A percentile compares a stretch with the other conserved stretches of the same genome.
Evolutionary conservation across 2,329 filamentous ascomycete genomes (phyloP).

Genomic region (Colletotrichum ledebouriae): DNA sequence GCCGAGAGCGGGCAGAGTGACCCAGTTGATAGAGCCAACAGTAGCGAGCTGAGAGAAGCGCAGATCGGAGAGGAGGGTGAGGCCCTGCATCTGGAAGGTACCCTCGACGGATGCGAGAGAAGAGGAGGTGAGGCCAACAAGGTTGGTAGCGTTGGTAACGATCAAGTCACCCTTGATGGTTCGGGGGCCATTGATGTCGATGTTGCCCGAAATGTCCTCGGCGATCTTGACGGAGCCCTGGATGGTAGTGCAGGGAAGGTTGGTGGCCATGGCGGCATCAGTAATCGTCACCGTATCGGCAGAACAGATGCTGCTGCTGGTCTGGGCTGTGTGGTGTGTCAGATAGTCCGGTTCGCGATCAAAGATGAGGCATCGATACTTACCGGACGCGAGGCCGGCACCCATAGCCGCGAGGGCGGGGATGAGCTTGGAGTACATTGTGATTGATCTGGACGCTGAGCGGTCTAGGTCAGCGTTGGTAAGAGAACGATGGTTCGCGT

Average conservation of each 20-base stretch:
- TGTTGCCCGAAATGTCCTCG: slow-evolving; percentile 64
- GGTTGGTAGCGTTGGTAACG: slow-evolving; percentile 68
- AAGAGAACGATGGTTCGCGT: neutral
- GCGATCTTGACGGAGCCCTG: slow-evolving; percentile 77
- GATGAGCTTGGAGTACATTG: slow-evolving; percentile 61
- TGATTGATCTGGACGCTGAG: slow-evolving; percentile 47
- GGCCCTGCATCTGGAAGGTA: slow-evolving; percentile 76
- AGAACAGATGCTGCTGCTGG: slow-evolving; percentile 49
- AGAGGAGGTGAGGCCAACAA: slow-evolving; percentile 74
- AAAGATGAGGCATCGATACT: slow-evolving; percentile 46
- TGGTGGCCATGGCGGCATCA: slow-evolving; percentile 72
- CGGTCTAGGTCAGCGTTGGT: slow-evolving; percentile 29
- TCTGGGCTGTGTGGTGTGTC: slow-evolving; percentile 49
- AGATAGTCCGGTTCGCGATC: neutral
- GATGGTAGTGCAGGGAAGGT: slow-evolving; percentile 77
- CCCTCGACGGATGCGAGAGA: slow-evolving; percentile 76
- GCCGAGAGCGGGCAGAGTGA: slow-evolving; percentile 75
- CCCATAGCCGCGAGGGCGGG: slow-evolving; percentile 61
- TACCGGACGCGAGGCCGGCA: slow-evolving; percentile 59
- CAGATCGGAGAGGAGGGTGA: slow-evolving; percentile 78
- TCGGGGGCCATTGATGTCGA: slow-evolving; percentile 73
- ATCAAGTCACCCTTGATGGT: slow-evolving; percentile 70
- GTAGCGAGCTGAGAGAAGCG: slow-evolving; percentile 73
- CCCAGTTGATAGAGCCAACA: slow-evolving; percentile 78
- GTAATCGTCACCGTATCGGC: slow-evolving; percentile 67